Conservation (phyloP, 1,284 basidiomycete species). For the Cutaneotrichosporon dermatis region DNA sequence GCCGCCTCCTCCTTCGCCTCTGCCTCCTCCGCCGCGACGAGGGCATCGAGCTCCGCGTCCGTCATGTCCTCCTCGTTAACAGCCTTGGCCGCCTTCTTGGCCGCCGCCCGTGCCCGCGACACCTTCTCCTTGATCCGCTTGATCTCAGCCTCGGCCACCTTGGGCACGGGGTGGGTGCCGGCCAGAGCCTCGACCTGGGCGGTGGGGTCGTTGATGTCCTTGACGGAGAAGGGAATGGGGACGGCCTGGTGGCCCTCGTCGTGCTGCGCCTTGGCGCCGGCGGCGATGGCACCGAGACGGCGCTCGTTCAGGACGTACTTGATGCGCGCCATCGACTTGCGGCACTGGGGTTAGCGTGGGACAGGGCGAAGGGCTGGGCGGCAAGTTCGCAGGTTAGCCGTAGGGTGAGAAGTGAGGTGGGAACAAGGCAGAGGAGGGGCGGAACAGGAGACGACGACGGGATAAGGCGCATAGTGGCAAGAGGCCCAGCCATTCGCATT, state of each 20-base stretch:
- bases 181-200: slow-evolving; percentile 11
- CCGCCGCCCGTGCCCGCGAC: too few species aligned
- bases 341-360: slow-evolving; percentile 57
- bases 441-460: too few species aligned
- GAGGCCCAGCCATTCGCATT: too few species aligned
- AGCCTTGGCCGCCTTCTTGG: slow-evolving; percentile 11
- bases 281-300: slow-evolving; percentile 67
- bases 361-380: too few species aligned
- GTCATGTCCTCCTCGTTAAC: slow-evolving; percentile 10
- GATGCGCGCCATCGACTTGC: slow-evolving; percentile 95
- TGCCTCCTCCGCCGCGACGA: slow-evolving; percentile 5
- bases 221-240: slow-evolving; percentile 5
- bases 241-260: not conserved
- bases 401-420: too few species aligned
- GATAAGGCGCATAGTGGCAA: too few species aligned
- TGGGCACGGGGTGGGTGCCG: slow-evolving; percentile 7
- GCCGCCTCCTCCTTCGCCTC: slow-evolving; percentile 18
- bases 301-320: slow-evolving; percentile 92
- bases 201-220: slow-evolving; percentile 9
- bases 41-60: slow-evolving; percentile 29
- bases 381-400: too few species aligned
- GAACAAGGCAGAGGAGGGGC: too few species aligned
- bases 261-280: slow-evolving; percentile 40
- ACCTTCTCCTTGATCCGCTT: not conserved
- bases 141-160: not conserved